phyloP scores from a whole-genome alignment of 2,329 filamentous ascomycete genomes.

The Botryotinia calthae region DNA sequence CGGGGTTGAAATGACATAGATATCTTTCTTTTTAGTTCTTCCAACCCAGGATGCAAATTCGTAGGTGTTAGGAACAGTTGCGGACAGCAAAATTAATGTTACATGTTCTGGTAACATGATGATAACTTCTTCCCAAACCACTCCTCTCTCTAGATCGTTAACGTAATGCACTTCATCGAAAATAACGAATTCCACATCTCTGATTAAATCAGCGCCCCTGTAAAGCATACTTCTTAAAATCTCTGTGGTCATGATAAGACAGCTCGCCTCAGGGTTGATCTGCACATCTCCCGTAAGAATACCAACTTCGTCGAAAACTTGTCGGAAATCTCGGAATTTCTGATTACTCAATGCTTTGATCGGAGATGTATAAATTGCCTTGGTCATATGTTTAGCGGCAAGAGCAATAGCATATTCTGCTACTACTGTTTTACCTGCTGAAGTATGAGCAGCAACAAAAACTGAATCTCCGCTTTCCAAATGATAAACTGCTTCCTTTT shows the following conservation, averaged over 20 bases:
- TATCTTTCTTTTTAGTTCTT: slow-evolving; percentile 96
- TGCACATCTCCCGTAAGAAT: slow-evolving; percentile 97
- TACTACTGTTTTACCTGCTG: slow-evolving; percentile 95
- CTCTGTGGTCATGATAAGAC: slow-evolving; percentile 98
- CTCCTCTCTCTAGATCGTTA: slow-evolving; percentile 90
- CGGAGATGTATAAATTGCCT: slow-evolving; percentile 97
- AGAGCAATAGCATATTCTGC: slow-evolving; percentile 97
- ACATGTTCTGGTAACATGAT: slow-evolving; percentile 99
- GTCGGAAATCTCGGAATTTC: slow-evolving; percentile 93
- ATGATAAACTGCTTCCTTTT: slow-evolving; percentile 98
- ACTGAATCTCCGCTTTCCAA: slow-evolving; percentile 95
- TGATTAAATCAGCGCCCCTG: slow-evolving; percentile 88
- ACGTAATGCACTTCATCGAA: slow-evolving; percentile 99
- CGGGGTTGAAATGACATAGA: slow-evolving; percentile 96
- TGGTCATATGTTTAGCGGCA: slow-evolving; percentile 98
- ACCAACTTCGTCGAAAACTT: slow-evolving; percentile 89
- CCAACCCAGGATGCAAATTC: slow-evolving; percentile 99
- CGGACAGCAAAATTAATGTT: slow-evolving; percentile 89
- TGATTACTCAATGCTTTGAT: slow-evolving; percentile 99
- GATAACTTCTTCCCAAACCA: slow-evolving; percentile 99
- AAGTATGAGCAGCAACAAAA: slow-evolving; percentile 96
- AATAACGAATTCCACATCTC: slow-evolving; percentile 97
- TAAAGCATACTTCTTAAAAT: slow-evolving; percentile 98
- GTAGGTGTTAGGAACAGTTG: slow-evolving; percentile 94
- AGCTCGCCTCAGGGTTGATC: slow-evolving; percentile 95